Base-by-base conservation (phyloP, 78 protist genomes). In the Carpediemonas membranifera region DNA sequence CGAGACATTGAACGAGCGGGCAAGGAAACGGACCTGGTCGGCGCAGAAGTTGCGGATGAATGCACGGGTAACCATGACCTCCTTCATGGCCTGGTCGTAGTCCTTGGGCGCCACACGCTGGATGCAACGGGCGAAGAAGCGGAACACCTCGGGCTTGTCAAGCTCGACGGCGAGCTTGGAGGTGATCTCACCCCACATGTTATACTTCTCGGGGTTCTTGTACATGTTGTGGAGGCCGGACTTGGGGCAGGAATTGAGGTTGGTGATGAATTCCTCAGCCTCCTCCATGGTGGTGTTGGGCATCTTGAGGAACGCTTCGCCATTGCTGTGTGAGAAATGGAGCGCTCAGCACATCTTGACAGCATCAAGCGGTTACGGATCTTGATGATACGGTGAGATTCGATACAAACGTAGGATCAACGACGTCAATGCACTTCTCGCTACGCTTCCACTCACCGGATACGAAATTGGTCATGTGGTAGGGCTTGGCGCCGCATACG, bases 1-100 rank as follows among this genome's bases (percentile, higher is more conserved):
- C 7, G 79, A 68, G 18, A 66, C 61, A 0, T 54, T 51, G 5
- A 65, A 65, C 24, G 69, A 56, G 53, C 73, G 59, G 7, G 60
- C 70, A 16, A 73, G 78, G 65, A 47, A 63, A 57, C 78, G 78
- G 14, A 72, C 77, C 70, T 61, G 58, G 54, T 70, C 76, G n/a
- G 57, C 65, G 1, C 51, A 25, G 68, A 31, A 70, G 76, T 59
- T 60, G 28, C 59, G 63, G 47, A 70, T 36, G 59, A 35, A 70
- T 25, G 35, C 35, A 21, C 68, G 60, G 0, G 56, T 44, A 30
- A 73, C 59, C 37, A 7, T 21, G 36, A 57, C 62, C 59, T 74
- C 70, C 34, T 73, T 68, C 25, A 3, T 1, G 21, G 59, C 47
- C 43, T 74, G 79, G 7, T 54, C 50, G n/a, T 1, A 24, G 65